These are phyloP conservation scores for Leucaena leucocephala DNA, from an alignment of 306 rosid genomes.

Conservation along the genomic window DNA sequence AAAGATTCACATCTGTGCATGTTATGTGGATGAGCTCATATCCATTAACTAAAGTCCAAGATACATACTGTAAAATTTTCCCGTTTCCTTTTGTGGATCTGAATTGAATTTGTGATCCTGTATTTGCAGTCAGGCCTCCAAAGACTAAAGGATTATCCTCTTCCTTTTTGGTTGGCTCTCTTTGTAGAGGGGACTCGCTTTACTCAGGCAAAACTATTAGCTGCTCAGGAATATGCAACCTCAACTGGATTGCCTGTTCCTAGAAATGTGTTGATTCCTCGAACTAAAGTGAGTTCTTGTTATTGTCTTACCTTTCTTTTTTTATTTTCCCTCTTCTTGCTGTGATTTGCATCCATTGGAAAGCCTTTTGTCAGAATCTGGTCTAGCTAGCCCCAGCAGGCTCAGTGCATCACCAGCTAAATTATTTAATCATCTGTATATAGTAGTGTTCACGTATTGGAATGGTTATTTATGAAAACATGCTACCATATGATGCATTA, in stretches of 20 bases:
- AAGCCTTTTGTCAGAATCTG: constrained; percentile 10
- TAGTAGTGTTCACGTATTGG: background rate
- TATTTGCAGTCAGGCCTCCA: constrained; percentile 49
- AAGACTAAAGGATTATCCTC: constrained; percentile 74
- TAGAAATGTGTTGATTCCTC: constrained; percentile 91
- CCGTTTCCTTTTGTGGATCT: background rate
- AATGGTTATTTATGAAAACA: background rate
- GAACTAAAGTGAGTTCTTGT: constrained; percentile 72
- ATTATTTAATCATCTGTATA: constrained; percentile 5
- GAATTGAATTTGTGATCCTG: background rate
- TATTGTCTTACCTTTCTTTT: background rate
- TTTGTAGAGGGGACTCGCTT: constrained; percentile 98
- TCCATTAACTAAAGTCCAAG: background rate
- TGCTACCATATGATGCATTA: background rate
- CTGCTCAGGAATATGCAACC: constrained; percentile 90
- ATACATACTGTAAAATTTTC: background rate
- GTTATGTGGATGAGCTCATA: constrained; percentile 6
- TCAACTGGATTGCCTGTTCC: constrained; percentile 76
- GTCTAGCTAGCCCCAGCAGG: constrained; percentile 9
- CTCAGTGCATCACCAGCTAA: constrained; percentile 2
- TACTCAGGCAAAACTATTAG: constrained; percentile 81
- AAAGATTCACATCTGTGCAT: background rate
- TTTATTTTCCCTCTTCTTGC: background rate
- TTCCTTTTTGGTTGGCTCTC: constrained; percentile 95
- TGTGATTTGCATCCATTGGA: background rate